Evolutionary conservation across 306 rosid species (phyloP).

Genomic region (Abrus precatorius): DNA sequence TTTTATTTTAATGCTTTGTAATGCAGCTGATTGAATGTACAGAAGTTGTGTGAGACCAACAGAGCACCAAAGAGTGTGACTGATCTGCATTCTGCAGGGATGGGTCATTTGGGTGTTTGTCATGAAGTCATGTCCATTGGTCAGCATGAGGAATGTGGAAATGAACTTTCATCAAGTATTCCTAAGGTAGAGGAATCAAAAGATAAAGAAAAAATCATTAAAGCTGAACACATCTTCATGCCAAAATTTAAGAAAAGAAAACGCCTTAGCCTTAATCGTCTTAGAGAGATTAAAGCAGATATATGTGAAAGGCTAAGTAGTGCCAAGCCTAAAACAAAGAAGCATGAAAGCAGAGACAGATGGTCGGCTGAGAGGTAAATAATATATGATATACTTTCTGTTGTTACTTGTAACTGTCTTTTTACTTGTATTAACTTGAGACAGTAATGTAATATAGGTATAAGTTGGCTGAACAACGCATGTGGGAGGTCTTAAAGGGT

Average conservation of each 20-base stretch:
- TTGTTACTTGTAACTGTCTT: neutral
- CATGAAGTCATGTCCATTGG: constrained; percentile 39
- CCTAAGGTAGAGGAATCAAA: constrained; percentile 40
- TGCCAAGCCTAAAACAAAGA: constrained; percentile 44
- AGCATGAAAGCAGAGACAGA: constrained; percentile 48
- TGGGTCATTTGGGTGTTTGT: constrained; percentile 54
- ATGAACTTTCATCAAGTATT: constrained; percentile 39
- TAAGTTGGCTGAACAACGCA: constrained; percentile 61
- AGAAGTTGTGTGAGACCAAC: neutral
- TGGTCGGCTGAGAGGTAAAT: constrained; percentile 70
- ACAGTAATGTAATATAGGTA: constrained; percentile 54
- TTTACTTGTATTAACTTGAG: neutral
- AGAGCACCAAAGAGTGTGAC: constrained; percentile 24
- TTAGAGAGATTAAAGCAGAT: constrained; percentile 55
- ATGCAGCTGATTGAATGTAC: constrained; percentile 16
- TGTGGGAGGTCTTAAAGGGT: constrained; percentile 66
- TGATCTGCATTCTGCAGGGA: constrained; percentile 11
- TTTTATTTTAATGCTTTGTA: neutral
- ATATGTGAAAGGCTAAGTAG: constrained; percentile 34
- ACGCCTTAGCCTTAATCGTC: constrained; percentile 54
- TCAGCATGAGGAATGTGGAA: constrained; percentile 44
- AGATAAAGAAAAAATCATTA: constrained; percentile 43
- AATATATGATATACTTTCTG: neutral
- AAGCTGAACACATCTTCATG: constrained; percentile 46
- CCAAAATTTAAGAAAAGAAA: constrained; percentile 50